Evolutionary conservation across 805 yeast genomes (phyloP).

Genomic region (Starmera pachycereana): DNA sequence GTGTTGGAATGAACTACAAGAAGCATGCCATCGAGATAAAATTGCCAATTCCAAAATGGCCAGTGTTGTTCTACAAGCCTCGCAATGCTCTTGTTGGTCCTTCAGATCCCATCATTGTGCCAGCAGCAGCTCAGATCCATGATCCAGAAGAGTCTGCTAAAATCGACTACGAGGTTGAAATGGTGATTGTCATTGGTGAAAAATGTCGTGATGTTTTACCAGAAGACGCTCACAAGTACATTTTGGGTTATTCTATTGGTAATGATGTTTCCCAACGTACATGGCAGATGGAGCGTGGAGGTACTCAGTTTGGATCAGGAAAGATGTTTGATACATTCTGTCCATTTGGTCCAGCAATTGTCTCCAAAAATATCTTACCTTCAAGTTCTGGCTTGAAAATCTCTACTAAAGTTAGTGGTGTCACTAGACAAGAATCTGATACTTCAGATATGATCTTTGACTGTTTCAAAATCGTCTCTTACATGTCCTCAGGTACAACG

Average conservation of each 20-base stretch:
- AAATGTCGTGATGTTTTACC: slow-evolving; percentile 31
- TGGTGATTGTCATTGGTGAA: slow-evolving; percentile 44
- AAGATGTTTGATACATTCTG: slow-evolving; percentile 49
- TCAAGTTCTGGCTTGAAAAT: slow-evolving; percentile 26
- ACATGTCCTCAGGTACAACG: slow-evolving; percentile 41
- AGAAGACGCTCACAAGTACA: slow-evolving; percentile 33
- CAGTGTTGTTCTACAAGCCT: slow-evolving; percentile 43
- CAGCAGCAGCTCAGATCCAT: slow-evolving; percentile 25
- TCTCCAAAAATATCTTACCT: slow-evolving; percentile 23
- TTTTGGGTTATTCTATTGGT: slow-evolving; percentile 43
- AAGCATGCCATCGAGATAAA: slow-evolving; percentile 32
- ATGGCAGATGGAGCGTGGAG: slow-evolving; percentile 46
- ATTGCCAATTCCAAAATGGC: slow-evolving; percentile 34
- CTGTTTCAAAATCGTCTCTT: slow-evolving; percentile 32
- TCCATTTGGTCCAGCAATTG: slow-evolving; percentile 47
- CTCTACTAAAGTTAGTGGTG: slow-evolving; percentile 35
- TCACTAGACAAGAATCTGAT: slow-evolving; percentile 31
- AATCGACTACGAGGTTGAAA: slow-evolving; percentile 45
- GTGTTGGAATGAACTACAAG: slow-evolving; percentile 42
- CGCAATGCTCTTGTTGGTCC: slow-evolving; percentile 35
- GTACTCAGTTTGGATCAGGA: slow-evolving; percentile 42
- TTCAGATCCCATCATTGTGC: slow-evolving; percentile 30
- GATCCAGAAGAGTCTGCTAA: slow-evolving; percentile 15
- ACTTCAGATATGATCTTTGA: slow-evolving; percentile 41
- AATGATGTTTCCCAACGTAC: slow-evolving; percentile 47